Base-by-base conservation (phyloP, 1,139 yeast genomes). In the Yamadazyma sp. region DNA sequence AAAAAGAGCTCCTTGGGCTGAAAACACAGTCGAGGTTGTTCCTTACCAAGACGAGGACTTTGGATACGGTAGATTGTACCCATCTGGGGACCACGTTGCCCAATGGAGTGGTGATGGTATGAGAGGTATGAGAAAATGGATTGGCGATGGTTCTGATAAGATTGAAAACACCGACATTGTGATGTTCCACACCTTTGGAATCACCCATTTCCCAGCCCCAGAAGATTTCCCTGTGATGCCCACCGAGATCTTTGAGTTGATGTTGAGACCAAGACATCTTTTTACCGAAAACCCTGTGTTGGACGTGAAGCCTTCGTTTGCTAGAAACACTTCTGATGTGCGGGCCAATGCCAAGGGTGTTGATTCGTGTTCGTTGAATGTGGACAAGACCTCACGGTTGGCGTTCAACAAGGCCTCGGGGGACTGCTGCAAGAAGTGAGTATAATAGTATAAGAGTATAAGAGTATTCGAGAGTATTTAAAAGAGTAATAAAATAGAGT, bases 151-250 rank as follows among this genome's bases (percentile, higher is more conserved):
- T 41, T 44, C 64, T 8, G 88, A 75, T 37, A 60, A 61, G 15
- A 67, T 84, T 54, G 86, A 81, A 52, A 75, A 84, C 63, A 79
- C 85, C 29, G 90, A 84, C 57, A 73, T 84, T 47, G 72, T 84
- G 36, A 64, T 81, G 52, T 86, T 81, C 80, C 92, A 84, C 61
- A 84, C 90, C 26, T 85, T 85, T 57, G 94, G 94, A 54, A 77
- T 85, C 48, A 82, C 92, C 31, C 95, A 85, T 57, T 82, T 84
- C 77, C 95, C 95, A 44, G 81, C 90, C 10, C 92, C 94, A 44
- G 94, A 85, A 67, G 95, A 85, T 64, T 86, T 84, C 82, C 92
- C 94, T 44, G 78, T 86, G 50, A 85, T 85, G 94, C 94, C 94
- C 35, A 83, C 89, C 29, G 95, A 85, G 64, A 83, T 86, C 53